Evolutionary conservation across 1,284 basidiomycete genomes (phyloP).

Genomic region (Mycena citricolor): DNA sequence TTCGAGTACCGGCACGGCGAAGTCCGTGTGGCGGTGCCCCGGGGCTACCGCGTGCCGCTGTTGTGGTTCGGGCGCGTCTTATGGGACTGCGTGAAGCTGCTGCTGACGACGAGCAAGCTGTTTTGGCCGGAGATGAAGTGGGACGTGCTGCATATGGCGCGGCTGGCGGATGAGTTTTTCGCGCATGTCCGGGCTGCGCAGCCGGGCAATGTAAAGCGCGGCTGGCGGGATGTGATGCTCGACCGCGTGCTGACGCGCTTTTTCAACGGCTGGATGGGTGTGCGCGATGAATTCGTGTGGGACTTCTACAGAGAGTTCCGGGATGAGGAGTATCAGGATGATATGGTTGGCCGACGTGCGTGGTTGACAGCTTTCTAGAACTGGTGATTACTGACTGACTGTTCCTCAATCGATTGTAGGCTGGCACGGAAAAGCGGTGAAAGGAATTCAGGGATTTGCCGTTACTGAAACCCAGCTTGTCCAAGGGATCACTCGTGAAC

Average conservation of each 20-base stretch:
- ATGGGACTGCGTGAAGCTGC: slow-evolving; percentile 41
- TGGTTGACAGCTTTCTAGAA: too few species aligned
- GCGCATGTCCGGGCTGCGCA: slow-evolving; percentile 29
- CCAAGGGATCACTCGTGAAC: slow-evolving; percentile 35
- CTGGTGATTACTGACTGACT: too few species aligned
- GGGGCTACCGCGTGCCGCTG: slow-evolving; percentile 42
- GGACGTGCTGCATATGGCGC: slow-evolving; percentile 41
- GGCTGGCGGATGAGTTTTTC: slow-evolving; percentile 37
- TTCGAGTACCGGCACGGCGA: slow-evolving; percentile 2
- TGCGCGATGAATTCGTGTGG: slow-evolving; percentile 36
- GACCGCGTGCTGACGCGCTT: slow-evolving; percentile 42
- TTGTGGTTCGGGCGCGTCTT: slow-evolving; percentile 44
- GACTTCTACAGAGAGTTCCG: slow-evolving; percentile 40
- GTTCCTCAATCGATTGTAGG: too few species aligned
- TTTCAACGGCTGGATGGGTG: slow-evolving; percentile 41
- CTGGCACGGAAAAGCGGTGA: slow-evolving; percentile 39
- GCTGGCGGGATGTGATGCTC: slow-evolving; percentile 39
- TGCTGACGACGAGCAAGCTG: slow-evolving; percentile 33
- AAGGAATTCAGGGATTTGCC: slow-evolving; percentile 43
- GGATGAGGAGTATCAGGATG: slow-evolving; percentile 42
- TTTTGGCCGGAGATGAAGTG: slow-evolving; percentile 42
- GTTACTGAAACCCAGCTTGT: slow-evolving; percentile 38
- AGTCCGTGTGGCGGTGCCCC: slow-evolving; percentile 27
- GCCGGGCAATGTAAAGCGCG: slow-evolving; percentile 19
- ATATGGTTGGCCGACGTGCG: slow-evolving; percentile 39